Evolutionary conservation across 148 eudicot species (phyloP).

Genomic region (Rhododendron vialii): DNA sequence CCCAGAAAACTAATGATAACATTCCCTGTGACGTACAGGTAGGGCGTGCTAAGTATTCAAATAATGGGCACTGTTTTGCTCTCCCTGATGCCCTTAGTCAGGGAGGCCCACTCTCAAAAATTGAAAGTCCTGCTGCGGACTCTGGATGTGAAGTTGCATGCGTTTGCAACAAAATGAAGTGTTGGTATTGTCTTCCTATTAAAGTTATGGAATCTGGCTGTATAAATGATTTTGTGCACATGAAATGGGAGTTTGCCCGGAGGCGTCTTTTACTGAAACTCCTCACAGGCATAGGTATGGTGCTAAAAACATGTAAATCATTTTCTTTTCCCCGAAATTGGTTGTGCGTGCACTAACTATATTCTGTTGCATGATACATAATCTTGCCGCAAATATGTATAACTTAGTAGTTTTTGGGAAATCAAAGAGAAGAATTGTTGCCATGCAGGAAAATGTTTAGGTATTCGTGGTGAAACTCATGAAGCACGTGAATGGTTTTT

Average conservation of each 20-base stretch:
- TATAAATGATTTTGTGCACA: conserved; percentile 29
- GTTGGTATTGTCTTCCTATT: conserved; percentile 58
- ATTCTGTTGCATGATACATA: neutral
- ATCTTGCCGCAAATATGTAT: neutral
- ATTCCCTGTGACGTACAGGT: conserved; percentile 15
- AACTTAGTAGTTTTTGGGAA: neutral
- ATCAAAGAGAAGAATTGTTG: conserved; percentile 4
- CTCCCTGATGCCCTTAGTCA: conserved; percentile 10
- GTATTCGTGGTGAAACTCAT: conserved; percentile 35
- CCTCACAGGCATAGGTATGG: conserved; percentile 64
- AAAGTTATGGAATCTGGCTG: conserved; percentile 35
- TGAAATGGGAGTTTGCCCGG: conserved; percentile 79
- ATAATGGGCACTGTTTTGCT: conserved; percentile 11
- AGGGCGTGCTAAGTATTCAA: conserved; percentile 12
- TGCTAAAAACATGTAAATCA: neutral
- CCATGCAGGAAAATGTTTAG: conserved; percentile 60
- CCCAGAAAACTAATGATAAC: conserved; percentile 26
- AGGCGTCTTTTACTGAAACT: conserved; percentile 52
- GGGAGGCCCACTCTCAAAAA: conserved; percentile 10
- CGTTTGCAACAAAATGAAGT: conserved; percentile 39
- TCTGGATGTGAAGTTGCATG: conserved; percentile 23
- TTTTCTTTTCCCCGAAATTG: neutral
- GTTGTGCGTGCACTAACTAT: neutral
- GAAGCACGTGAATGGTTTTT: conserved; percentile 36
- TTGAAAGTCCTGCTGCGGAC: conserved; percentile 6